Conservation (phyloP, 2,329 filamentous ascomycete genomes). For the Lachnellula occidentalis region DNA sequence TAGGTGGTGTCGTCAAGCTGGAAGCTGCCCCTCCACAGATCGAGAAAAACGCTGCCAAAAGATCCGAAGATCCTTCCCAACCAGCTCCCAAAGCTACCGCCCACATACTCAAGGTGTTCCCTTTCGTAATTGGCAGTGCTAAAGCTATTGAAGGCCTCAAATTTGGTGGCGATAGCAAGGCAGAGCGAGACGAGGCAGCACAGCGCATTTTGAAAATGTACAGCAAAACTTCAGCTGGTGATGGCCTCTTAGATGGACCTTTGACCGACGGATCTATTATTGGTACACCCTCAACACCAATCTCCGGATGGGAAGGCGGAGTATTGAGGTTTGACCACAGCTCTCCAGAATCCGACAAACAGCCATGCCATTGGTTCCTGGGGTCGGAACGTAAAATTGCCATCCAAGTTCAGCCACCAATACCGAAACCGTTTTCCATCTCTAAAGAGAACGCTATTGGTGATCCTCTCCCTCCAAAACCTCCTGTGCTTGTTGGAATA, state of each 20-base stretch:
- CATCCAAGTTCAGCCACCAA: constrained; percentile 71
- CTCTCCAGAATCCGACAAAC: constrained; percentile 40
- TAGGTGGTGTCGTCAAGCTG: constrained; percentile 82
- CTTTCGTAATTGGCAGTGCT: constrained; percentile 58
- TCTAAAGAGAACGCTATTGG: constrained; percentile 42
- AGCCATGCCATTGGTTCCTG: constrained; percentile 62
- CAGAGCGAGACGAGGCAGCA: constrained; percentile 71
- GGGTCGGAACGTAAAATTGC: constrained; percentile 69
- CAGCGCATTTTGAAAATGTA: constrained; percentile 70
- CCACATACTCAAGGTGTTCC: constrained; percentile 68
- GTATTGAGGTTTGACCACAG: constrained; percentile 72
- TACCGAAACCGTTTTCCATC: constrained; percentile 58
- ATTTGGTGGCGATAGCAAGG: constrained; percentile 82
- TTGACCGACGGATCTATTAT: constrained; percentile 85
- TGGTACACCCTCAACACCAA: constrained; percentile 47
- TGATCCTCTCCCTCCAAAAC: constrained; percentile 47
- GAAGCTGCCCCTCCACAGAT: constrained; percentile 62
- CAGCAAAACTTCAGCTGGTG: constrained; percentile 46
- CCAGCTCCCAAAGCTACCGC: constrained; percentile 48
- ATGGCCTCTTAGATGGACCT: constrained; percentile 72
- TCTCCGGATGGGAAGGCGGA: constrained; percentile 73
- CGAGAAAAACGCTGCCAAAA: constrained; percentile 12
- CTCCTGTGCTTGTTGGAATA: constrained; percentile 72
- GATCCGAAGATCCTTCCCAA: constrained; percentile 42
- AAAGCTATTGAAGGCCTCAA: constrained; percentile 63